A percentile compares a stretch with the other conserved stretches of the same genome.
Conservation (phyloP, 2,329 filamentous ascomycete genomes). For the Claviceps sp. region DNA sequence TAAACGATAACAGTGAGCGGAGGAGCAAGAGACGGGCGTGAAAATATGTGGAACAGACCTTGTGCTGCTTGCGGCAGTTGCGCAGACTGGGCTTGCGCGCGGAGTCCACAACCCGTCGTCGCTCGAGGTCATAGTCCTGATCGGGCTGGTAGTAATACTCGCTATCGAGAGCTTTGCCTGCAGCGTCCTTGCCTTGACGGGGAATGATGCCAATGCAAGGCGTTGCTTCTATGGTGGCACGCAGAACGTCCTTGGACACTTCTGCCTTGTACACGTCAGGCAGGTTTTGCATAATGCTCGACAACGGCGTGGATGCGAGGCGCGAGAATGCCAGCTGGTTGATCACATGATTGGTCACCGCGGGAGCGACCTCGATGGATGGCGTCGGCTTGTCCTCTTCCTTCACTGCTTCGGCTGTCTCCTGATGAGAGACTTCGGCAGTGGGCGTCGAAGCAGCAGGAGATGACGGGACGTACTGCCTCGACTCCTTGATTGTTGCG, state of each 20-base stretch:
- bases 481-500: neutral
- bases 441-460: slow-evolving; percentile 11
- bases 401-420: neutral
- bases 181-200: slow-evolving; percentile 88
- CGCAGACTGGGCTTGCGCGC: slow-evolving; percentile 80
- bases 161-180: slow-evolving; percentile 83
- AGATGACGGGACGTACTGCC: slow-evolving; percentile 11
- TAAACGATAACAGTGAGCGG: neutral
- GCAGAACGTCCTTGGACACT: slow-evolving; percentile 50
- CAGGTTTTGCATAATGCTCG: slow-evolving; percentile 76
- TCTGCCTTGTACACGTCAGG: slow-evolving; percentile 49
- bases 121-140: slow-evolving; percentile 63
- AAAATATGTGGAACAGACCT: slow-evolving; percentile 44
- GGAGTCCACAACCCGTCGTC: slow-evolving; percentile 72
- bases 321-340: slow-evolving; percentile 95
- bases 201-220: slow-evolving; percentile 77
- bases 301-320: slow-evolving; percentile 79
- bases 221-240: slow-evolving; percentile 57
- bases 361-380: slow-evolving; percentile 24
- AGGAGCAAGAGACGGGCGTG: neutral
- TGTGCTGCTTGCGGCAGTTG: slow-evolving; percentile 88
- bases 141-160: slow-evolving; percentile 96
- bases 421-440: slow-evolving; percentile 5
- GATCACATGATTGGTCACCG: slow-evolving; percentile 69
- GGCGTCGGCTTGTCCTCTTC: slow-evolving; percentile 10